Conservation (phyloP, 1,139 yeast genomes). For the Eremothecium cymbalariae region DNA sequence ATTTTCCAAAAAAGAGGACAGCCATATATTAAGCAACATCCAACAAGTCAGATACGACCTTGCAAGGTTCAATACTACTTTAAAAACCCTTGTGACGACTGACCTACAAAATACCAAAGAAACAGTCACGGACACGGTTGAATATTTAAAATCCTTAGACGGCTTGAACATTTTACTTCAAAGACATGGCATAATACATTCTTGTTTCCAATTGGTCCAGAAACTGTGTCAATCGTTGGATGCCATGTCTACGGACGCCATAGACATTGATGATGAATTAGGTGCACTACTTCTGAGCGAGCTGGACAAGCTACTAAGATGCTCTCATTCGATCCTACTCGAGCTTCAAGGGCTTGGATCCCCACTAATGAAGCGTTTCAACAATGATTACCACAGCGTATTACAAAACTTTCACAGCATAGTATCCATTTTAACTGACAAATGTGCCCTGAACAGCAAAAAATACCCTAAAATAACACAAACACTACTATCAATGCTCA, state of each 20-base stretch:
- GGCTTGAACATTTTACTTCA: slow-evolving; percentile 16
- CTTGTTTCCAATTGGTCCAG: slow-evolving; percentile 16
- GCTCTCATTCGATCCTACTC: slow-evolving; percentile 14
- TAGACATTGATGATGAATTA: slow-evolving; percentile 16
- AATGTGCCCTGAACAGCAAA: slow-evolving; percentile 18
- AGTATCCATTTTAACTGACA: slow-evolving; percentile 23
- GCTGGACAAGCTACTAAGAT: slow-evolving; percentile 13
- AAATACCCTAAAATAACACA: slow-evolving; percentile 14
- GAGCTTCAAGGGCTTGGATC: slow-evolving; percentile 20
- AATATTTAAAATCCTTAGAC: slow-evolving; percentile 25
- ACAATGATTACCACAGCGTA: slow-evolving; percentile 27
- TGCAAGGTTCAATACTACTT: slow-evolving; percentile 17
- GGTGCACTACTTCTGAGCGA: slow-evolving; percentile 19
- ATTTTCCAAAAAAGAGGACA: slow-evolving; percentile 19
- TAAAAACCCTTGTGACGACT: slow-evolving; percentile 18
- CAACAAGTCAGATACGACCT: slow-evolving; percentile 21
- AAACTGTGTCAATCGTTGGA: slow-evolving; percentile 24
- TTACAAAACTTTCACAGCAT: slow-evolving; percentile 26
- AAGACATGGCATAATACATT: slow-evolving; percentile 17
- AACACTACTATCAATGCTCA: slow-evolving; percentile 11
- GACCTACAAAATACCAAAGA: slow-evolving; percentile 22
- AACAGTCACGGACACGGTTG: slow-evolving; percentile 21
- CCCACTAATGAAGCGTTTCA: slow-evolving; percentile 22
- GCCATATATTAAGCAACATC: slow-evolving; percentile 19
- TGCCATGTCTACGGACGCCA: slow-evolving; percentile 22